Conservation (phyloP, 805 yeast species). For the Candida ipomoeae region DNA sequence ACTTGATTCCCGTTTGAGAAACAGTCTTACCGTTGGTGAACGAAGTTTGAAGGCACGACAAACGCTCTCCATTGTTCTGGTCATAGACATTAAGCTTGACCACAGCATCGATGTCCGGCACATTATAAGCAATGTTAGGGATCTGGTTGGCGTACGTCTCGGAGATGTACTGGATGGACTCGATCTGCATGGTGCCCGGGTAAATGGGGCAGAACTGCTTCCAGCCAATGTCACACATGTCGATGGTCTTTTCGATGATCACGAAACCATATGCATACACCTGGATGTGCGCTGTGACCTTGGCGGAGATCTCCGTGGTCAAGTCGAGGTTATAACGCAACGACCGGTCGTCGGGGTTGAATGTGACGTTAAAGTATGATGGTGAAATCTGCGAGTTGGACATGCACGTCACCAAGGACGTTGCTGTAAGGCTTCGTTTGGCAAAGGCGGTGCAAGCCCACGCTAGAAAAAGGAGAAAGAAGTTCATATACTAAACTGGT, state of each 20-base stretch:
- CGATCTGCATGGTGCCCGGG: constrained; percentile 77
- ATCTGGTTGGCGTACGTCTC: constrained; percentile 48
- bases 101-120: constrained; percentile 83
- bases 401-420: constrained; percentile 85
- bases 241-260: constrained; percentile 53
- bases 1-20: constrained; percentile 62
- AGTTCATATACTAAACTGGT: constrained; percentile 6
- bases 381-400: constrained; percentile 71
- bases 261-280: constrained; percentile 85
- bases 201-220: constrained; percentile 86
- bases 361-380: constrained; percentile 65
- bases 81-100: constrained; percentile 53
- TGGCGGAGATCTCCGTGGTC: constrained; percentile 61
- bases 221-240: constrained; percentile 67
- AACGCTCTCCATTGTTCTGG: constrained; percentile 34
- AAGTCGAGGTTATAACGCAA: constrained; percentile 67
- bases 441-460: constrained; percentile 14
- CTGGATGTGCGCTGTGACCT: constrained; percentile 63
- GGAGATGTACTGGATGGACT: constrained; percentile 60
- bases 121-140: constrained; percentile 82
- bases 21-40: constrained; percentile 79
- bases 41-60: constrained; percentile 74
- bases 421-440: constrained; percentile 44
- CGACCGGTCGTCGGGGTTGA: constrained; percentile 67
- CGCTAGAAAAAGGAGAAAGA: constrained; percentile 9